phyloP scores from a whole-genome alignment of 495 filamentous ascomycete species.

The Penicillium bialowiezense region DNA sequence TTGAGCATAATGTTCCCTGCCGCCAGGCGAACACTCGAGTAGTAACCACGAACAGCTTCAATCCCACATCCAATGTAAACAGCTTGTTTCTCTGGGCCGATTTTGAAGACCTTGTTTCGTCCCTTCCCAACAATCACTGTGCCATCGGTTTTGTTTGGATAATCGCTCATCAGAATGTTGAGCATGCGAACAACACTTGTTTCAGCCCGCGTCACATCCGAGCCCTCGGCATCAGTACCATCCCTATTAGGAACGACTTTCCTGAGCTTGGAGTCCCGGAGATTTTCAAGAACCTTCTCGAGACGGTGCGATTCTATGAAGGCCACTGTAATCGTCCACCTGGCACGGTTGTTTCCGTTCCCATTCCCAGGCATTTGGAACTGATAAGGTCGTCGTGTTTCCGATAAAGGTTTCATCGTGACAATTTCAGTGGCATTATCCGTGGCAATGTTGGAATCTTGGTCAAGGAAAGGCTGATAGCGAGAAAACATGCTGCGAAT shows the following conservation, averaged over 20 bases:
- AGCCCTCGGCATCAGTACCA: background rate
- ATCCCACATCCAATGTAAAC: slow-evolving; percentile 32
- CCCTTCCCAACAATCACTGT: slow-evolving; percentile 12
- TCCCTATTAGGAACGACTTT: background rate
- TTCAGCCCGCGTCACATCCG: too few relatives aligned
- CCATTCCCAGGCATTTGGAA: background rate
- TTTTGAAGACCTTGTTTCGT: slow-evolving; percentile 21
- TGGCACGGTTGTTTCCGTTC: background rate
- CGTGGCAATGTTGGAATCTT: background rate
- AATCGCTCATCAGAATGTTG: slow-evolving; percentile 44
- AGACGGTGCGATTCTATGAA: too few relatives aligned
- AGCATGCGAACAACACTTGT: slow-evolving; percentile 34
- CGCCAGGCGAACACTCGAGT: slow-evolving; percentile 42
- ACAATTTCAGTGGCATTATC: slow-evolving; percentile 17
- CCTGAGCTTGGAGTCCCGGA: background rate
- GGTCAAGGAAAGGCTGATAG: background rate
- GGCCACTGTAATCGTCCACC: too few relatives aligned
- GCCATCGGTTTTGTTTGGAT: slow-evolving; percentile 12
- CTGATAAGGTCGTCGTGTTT: background rate
- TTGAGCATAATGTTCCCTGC: slow-evolving; percentile 44
- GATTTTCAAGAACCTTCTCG: background rate
- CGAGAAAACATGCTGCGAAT: background rate
- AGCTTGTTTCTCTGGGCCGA: slow-evolving; percentile 10
- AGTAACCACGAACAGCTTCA: slow-evolving; percentile 46
- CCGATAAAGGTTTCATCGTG: background rate